These are phyloP conservation scores for Leucosporidium creatinivorum DNA, from an alignment of 768 basidiomycete genomes.

Conservation along the genomic window DNA sequence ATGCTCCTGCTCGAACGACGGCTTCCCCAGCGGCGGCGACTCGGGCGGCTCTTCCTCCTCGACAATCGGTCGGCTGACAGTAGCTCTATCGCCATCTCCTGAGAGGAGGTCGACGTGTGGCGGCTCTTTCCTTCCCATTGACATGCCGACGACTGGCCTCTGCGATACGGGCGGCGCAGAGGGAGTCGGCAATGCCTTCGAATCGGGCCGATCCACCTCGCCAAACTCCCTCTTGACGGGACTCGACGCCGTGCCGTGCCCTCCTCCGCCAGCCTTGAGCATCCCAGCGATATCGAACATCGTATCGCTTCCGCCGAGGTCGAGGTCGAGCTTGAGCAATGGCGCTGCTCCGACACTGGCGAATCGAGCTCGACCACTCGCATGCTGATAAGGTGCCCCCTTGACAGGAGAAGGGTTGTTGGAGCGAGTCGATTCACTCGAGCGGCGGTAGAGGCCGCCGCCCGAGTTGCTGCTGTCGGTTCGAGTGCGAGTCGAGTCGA, in stretches of 20 bases:
- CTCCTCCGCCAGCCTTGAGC: constrained; percentile 3
- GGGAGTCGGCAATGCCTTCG: neutral
- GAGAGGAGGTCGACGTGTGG: constrained; percentile 16
- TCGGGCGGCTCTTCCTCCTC: neutral
- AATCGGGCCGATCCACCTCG: neutral
- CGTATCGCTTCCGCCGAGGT: neutral
- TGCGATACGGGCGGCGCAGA: neutral
- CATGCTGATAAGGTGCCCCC: too few relatives aligned
- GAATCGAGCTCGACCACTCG: neutral
- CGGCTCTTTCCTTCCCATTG: constrained; percentile 13
- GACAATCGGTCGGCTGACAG: neutral
- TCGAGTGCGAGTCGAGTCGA: too few relatives aligned
- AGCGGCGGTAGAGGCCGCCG: neutral
- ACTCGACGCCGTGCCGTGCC: neutral
- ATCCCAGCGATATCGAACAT: constrained; percentile 25
- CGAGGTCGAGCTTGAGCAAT: constrained; percentile 19
- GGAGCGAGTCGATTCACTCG: neutral
- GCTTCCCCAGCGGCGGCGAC: neutral
- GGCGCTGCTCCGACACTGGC: neutral
- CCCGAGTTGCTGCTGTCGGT: too few relatives aligned
- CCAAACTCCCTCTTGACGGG: neutral
- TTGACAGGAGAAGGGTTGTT: neutral
- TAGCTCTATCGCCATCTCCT: constrained; percentile 17
- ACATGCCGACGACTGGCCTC: too few relatives aligned
- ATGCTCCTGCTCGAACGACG: neutral